These are phyloP conservation scores for Solanum arcanum DNA, from an alignment of 257 asterid species.

Conservation along the genomic window DNA sequence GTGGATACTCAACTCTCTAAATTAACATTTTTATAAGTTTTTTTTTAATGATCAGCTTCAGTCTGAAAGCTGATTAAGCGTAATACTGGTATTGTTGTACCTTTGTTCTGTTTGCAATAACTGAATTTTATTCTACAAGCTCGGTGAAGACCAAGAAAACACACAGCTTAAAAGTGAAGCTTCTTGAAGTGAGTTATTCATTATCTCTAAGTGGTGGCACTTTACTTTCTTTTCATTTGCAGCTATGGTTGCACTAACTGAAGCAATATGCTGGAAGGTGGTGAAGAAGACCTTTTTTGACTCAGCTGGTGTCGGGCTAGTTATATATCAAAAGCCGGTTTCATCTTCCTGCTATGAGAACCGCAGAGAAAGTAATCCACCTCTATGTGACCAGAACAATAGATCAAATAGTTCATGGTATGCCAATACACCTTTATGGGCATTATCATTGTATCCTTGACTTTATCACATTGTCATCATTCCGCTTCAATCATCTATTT, in stretches of 20 bases:
- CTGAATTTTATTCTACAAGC: background rate
- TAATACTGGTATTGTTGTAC: background rate
- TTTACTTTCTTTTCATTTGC: constrained; percentile 13
- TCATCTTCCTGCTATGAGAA: constrained; percentile 61
- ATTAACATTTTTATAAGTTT: background rate
- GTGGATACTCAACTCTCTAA: background rate
- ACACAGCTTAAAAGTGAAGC: background rate
- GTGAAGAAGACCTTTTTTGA: constrained; percentile 33
- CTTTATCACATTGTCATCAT: background rate
- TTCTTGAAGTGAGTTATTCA: background rate
- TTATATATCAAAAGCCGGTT: constrained; percentile 70
- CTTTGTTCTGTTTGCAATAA: background rate
- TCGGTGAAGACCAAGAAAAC: background rate
- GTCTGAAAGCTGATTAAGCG: background rate
- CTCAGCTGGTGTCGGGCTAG: constrained; percentile 49
- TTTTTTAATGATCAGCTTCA: background rate
- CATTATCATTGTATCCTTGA: background rate
- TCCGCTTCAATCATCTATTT: background rate
- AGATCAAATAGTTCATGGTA: constrained; percentile 63
- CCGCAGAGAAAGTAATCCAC: constrained; percentile 54
- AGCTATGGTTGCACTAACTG: constrained; percentile 80
- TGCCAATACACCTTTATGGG: background rate
- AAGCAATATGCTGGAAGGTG: constrained; percentile 76
- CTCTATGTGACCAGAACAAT: constrained; percentile 48
- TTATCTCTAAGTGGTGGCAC: background rate